These are phyloP conservation scores for Aspergillus tamarii DNA, from an alignment of 2,329 filamentous ascomycete genomes.

Conservation along the genomic window DNA sequence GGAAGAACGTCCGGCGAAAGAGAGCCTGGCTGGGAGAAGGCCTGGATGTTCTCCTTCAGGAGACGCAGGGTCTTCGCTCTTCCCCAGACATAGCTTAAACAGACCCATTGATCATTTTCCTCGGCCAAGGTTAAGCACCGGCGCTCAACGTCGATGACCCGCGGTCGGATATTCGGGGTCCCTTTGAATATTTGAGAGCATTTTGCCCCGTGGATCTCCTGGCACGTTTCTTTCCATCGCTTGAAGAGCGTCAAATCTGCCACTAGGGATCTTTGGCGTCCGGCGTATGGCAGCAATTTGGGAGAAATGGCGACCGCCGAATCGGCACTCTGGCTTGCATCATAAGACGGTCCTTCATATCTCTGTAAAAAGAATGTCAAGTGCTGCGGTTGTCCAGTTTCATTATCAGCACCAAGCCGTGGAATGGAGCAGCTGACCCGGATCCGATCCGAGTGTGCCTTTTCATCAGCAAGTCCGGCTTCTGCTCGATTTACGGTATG, in stretches of 20 bases:
- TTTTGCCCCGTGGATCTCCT: background rate
- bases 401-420: background rate
- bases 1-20: background rate
- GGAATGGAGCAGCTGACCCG: background rate
- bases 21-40: background rate
- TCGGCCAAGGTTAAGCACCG: background rate
- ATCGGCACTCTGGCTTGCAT: accelerated
- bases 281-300: background rate
- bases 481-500: background rate
- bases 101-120: background rate
- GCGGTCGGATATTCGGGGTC: background rate
- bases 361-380: background rate
- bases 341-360: background rate
- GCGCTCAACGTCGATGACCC: background rate
- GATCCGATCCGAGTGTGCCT: background rate
- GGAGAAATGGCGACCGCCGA: background rate
- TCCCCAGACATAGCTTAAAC: conserved; percentile 3
- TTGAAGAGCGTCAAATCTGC: background rate
- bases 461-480: background rate
- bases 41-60: background rate
- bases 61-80: background rate
- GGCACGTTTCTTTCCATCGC: background rate
- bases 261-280: background rate
- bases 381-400: background rate
- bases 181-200: conserved; percentile 1